A percentile compares a stretch with the other conserved stretches of the same genome.
Evolutionary conservation across 768 basidiomycete genomes (phyloP).

Genomic region (Boletus reticulatus): DNA sequence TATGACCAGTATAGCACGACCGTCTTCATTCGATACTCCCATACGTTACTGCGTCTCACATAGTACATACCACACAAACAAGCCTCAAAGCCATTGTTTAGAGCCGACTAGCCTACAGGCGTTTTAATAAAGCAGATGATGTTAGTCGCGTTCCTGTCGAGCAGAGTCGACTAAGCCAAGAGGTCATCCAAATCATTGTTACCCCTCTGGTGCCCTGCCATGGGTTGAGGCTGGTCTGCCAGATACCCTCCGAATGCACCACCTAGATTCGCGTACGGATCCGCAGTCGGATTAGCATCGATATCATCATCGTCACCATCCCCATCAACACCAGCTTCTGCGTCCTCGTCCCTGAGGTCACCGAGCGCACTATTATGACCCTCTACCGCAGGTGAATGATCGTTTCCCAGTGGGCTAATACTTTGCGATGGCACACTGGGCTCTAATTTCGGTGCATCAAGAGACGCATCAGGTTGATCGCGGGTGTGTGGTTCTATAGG

Average conservation of each 20-base stretch:
- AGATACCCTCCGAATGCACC: conserved; percentile 73
- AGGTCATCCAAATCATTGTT: conserved; percentile 63
- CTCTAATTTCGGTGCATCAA: conserved; percentile 30
- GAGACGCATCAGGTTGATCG: conserved; percentile 25
- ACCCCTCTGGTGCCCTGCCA: conserved; percentile 40
- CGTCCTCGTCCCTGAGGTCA: conserved; percentile 25
- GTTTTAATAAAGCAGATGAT: too few species aligned
- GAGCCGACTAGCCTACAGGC: background rate
- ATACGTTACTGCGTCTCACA: too few species aligned
- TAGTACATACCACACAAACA: conserved; percentile 11
- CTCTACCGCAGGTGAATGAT: conserved; percentile 5
- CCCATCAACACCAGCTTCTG: conserved; percentile 26
- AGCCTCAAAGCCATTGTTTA: background rate
- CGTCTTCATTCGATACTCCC: background rate
- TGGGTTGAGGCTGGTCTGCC: conserved; percentile 70
- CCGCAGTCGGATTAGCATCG: conserved; percentile 34
- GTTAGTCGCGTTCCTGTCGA: background rate
- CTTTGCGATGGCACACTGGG: conserved; percentile 29
- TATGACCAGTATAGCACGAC: background rate
- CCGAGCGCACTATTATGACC: conserved; percentile 4
- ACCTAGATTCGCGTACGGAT: conserved; percentile 84
- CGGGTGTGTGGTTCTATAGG: conserved; percentile 29
- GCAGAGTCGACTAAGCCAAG: conserved; percentile 44
- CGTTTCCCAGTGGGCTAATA: conserved; percentile 18
- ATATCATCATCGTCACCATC: conserved; percentile 44